Evolutionary conservation across 2,329 filamentous ascomycete genomes (phyloP).

Genomic region (Calonectria pseudoturangicola): DNA sequence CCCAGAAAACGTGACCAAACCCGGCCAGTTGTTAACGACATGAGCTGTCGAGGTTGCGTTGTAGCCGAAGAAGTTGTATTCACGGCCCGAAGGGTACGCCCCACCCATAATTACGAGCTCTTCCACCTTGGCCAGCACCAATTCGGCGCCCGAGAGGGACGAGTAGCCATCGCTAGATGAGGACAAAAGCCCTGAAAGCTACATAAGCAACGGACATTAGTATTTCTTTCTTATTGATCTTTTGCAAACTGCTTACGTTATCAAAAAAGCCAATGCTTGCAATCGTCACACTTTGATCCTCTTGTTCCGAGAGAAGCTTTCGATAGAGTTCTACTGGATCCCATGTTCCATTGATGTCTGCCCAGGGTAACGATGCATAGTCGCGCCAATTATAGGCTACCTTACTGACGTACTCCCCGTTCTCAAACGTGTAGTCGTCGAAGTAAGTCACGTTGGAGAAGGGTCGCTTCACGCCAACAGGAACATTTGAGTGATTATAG

Average conservation of each 20-base stretch:
- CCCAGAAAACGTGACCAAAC: constrained; percentile 3
- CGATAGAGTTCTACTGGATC: background rate
- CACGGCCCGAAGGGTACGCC: background rate
- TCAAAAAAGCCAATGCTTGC: constrained; percentile 10
- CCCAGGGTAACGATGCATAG: background rate
- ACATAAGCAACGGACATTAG: background rate
- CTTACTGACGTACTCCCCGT: constrained; percentile 7
- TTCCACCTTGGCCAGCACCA: background rate
- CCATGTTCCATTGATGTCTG: background rate
- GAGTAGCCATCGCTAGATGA: background rate
- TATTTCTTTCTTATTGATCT: background rate
- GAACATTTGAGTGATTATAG: constrained; percentile 15
- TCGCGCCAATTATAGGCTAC: background rate
- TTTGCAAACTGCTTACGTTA: background rate
- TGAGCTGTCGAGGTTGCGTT: constrained; percentile 1
- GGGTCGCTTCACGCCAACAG: background rate
- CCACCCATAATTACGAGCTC: background rate
- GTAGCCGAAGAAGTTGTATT: constrained; percentile 17
- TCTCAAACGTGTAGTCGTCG: constrained; percentile 7
- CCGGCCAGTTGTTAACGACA: constrained; percentile 1
- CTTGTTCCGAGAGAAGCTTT: background rate
- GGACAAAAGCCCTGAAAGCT: constrained; percentile 5
- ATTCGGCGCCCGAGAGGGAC: background rate
- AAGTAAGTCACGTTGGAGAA: background rate
- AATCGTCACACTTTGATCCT: constrained; percentile 6